These are phyloP conservation scores for Boeremia lycopersici DNA, from an alignment of 2,329 filamentous ascomycete genomes.

Conservation along the genomic window DNA sequence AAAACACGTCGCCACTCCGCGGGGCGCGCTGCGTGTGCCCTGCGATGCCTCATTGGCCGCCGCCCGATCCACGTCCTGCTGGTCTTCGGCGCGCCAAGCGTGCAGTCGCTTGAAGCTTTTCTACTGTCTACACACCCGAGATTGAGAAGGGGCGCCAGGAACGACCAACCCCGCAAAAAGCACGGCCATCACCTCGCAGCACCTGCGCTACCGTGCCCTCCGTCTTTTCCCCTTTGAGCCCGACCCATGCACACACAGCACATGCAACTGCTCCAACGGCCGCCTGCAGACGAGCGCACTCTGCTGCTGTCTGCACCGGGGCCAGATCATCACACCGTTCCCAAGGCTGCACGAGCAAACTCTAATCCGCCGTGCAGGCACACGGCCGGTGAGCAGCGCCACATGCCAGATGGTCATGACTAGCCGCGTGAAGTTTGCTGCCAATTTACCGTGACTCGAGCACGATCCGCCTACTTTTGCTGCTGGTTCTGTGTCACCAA, in stretches of 20 bases:
- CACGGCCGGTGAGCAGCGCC: background rate
- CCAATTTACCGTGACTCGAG: background rate
- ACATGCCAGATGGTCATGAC: slow-evolving; percentile 8
- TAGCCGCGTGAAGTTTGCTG: slow-evolving; percentile 1
- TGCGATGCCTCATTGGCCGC: background rate
- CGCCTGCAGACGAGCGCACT: slow-evolving; percentile 4
- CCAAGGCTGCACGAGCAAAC: background rate
- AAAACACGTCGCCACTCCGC: background rate
- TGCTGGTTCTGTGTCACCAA: slow-evolving; percentile 9
- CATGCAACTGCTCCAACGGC: slow-evolving; percentile 12
- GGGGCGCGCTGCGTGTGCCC: no score
- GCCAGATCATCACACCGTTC: slow-evolving; percentile 10
- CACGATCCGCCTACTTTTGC: slow-evolving; percentile 1
- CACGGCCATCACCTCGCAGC: slow-evolving; percentile 11
- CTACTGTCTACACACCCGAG: slow-evolving; percentile 3
- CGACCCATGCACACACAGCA: slow-evolving; percentile 3
- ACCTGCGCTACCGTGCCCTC: background rate
- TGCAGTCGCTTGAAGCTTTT: slow-evolving; percentile 11
- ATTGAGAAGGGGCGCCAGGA: slow-evolving; percentile 9
- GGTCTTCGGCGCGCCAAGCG: slow-evolving; percentile 1
- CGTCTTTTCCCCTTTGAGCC: slow-evolving; percentile 4
- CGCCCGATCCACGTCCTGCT: no score
- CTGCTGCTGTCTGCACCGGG: slow-evolving; percentile 2
- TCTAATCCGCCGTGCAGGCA: background rate
- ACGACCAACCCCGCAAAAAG: slow-evolving; percentile 4